Base-by-base conservation (phyloP, 164 flowering plant species). In the Sedum album region DNA sequence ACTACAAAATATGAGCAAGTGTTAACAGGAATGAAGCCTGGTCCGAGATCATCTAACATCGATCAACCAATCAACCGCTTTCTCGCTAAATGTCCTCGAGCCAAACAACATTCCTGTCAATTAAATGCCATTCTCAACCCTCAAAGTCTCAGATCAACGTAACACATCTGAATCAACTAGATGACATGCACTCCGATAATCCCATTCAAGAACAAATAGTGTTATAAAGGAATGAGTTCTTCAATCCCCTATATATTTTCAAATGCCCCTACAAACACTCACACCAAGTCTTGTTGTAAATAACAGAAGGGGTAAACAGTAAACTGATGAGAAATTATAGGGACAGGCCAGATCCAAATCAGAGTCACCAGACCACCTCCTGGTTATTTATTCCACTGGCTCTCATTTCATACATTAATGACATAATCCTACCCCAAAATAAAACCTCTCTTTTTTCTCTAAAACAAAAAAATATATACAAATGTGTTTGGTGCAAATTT, bases 11-110 rank as follows among this genome's bases (percentile, higher is more conserved):
- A 35, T 35, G 38, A 35, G 7, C 38, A 35, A 35, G 48, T 11
- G 75, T 70, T 76, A 71, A 67, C 73, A 69, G 75, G 78, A 70
- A 72, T 76, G 78, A 76, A 76, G 78, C 75, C 78, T 76, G 78
- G 78, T 76, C 75, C 75, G 75, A 72, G 69, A 76, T 69, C 73
- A 76, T 23, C 15, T 64, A 60, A 66, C 38, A 65, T n/a, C n/a
- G 3, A 35, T 35, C 38, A 3, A 35, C 38, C 3, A 35, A 7
- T 35, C 38, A 3, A 3, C 3, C 38, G 38, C 5, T 35, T 3
- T 3, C 3, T 35, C 5, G 38, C 7, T 35, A 35, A 35, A 35
- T 35, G 75, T 41, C 71, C 64, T 76, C 75, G 73, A 68, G 73
- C 78, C 78, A 76, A 55, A 76, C 78, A 67, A 76, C 73, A 73